Base-by-base conservation (phyloP, 306 rosid species). In the Corylus americana region DNA sequence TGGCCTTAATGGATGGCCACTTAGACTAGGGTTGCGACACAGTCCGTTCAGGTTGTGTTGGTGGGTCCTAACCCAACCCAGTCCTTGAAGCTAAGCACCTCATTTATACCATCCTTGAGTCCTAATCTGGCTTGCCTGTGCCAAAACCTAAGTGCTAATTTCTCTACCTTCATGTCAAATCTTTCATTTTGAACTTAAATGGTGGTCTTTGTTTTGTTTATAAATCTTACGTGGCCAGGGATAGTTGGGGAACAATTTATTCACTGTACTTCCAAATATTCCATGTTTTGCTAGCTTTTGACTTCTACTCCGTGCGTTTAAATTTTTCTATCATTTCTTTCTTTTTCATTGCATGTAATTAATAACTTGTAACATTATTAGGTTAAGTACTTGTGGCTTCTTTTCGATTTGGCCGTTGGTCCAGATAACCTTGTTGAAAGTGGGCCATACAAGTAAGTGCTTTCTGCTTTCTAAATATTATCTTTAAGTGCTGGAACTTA, bases 351-450 rank as follows among this genome's bases (percentile, higher is more conserved):
- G 74, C 63, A 8, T 53, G 50, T 74, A 70, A 54, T 77, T 87
- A 69, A 79, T 83, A 77, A 49, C 8, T 71, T 73, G 45, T 82
- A 55, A 70, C 77, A 57, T 49, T 74, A 75, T 85, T 76, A 95
- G 98, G 92, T 95, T 71, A 95, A 95, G 84, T 95, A 95, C 84
- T 82, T 95, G 84, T 95, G 98, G 98, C 98, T 95, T 79, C 98
- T 95, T 74, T 95, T 95, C 78, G 98, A 95, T 88, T 83, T 95
- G 85, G 98, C 98, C 17, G 96, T 77, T 72, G 97, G 94, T 84
- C 94, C 97, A 55, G 97, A 92, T 81, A 95, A 92, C 89, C 90
- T 95, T 42, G 98, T 95, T 73, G 98, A 95, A 85, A 92, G 87
- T 76, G 97, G 98, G 75, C 98, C 98, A 57, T 91, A 95, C 98